Base-by-base conservation (phyloP, 2,329 filamentous ascomycete species). In the Penicillium sp. region DNA sequence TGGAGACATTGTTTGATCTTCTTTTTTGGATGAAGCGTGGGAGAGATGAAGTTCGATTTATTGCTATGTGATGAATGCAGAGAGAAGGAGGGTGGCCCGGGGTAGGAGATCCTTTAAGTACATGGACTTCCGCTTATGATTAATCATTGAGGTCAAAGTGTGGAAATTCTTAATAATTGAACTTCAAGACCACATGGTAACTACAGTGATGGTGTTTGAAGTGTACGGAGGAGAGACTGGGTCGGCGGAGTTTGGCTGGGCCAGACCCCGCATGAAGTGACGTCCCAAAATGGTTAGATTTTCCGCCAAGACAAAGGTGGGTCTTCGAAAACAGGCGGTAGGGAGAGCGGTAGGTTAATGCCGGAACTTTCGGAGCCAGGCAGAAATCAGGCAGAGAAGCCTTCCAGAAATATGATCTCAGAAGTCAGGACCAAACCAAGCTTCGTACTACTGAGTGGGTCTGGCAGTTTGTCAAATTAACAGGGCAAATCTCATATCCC, bases 1-100 rank as follows among this genome's bases (percentile, higher is more conserved):
- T 9, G 40, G 46, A 41, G 60, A 61, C 59, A 61, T 61, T 21
- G 14, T 40, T 10, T 40, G 7, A 10, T 21, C 10, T 4, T n/a
- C 4, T 16, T n/a, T 16, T 9, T 16, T 40, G n/a, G 38, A 40
- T 9, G 10, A 16, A 40, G 9, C 22, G 38, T 18, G 38, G 18
- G 21, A 4, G n/a, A 11, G 16, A 9, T 9, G 38, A 40, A 21
- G 38, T 40, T 21, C 7, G n/a, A 40, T 40, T 36, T 13, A 10
- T 18, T 40, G 16, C 32, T 40, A n/a, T 40, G 16, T 8, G 38
- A 14, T 40, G 6, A 6, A 40, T 40, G 10, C 21, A 21, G 8
- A 21, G 10, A 18, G 7, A 5, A 40, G 7, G 16, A 21, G 36
- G 18, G 21, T 1, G 9, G 13, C 18, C 4, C 16, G 3, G 4